These are phyloP conservation scores for Senna siamea DNA, from an alignment of 306 rosid genomes.

Conservation along the genomic window DNA sequence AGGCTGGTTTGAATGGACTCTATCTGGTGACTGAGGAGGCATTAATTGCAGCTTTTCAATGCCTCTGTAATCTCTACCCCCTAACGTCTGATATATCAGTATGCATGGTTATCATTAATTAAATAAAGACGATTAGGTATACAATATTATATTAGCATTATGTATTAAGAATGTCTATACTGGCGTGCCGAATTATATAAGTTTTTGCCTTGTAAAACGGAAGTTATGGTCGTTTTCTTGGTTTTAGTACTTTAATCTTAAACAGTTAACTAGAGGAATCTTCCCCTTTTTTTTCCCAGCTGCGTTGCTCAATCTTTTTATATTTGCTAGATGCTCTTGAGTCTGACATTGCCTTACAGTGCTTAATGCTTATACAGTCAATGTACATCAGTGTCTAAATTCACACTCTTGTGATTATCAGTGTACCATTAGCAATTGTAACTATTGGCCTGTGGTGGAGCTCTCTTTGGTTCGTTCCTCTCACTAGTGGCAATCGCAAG, in stretches of 20 bases:
- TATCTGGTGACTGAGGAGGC: not conserved
- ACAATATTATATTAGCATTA: not conserved
- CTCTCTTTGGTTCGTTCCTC: conserved; percentile 2
- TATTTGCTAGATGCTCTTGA: not conserved
- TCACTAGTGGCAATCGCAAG: too few species aligned
- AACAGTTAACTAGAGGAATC: conserved; percentile 4
- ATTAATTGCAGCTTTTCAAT: conserved; percentile 13
- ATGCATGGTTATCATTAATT: too few species aligned
- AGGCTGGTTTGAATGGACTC: not conserved
- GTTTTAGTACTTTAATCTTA: not conserved
- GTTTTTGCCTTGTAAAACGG: too few species aligned
- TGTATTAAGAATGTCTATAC: too few species aligned
- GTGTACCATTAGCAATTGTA: conserved; percentile 7
- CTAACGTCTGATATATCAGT: too few species aligned
- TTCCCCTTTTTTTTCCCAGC: too few species aligned
- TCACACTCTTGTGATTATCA: not conserved
- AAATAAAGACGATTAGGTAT: too few species aligned
- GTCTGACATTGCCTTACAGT: not conserved
- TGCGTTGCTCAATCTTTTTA: not conserved
- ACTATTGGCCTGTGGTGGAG: not conserved
- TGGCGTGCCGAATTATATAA: not conserved
- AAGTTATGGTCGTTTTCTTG: conserved; percentile 26
- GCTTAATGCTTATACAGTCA: not conserved
- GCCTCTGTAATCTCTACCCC: too few species aligned
- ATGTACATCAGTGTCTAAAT: not conserved